Evolutionary conservation across 768 basidiomycete genomes (phyloP).

Genomic region (Podaxis pistillaris): DNA sequence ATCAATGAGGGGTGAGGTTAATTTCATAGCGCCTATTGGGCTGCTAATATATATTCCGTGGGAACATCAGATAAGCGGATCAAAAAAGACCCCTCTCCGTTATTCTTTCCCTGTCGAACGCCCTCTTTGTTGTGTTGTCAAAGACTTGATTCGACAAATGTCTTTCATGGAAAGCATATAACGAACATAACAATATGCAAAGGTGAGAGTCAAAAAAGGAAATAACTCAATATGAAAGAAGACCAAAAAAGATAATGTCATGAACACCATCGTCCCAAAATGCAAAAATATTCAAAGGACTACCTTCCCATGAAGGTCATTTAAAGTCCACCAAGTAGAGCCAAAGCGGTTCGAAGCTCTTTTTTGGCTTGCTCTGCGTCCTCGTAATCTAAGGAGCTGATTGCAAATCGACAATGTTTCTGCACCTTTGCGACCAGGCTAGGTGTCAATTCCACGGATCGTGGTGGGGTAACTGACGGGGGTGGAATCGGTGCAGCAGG

Average conservation of each 20-base stretch:
- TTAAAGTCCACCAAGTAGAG: slow-evolving; percentile 48
- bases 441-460: slow-evolving; percentile 53
- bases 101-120: not conserved
- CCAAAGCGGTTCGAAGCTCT: slow-evolving; percentile 78
- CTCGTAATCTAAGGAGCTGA: slow-evolving; percentile 95
- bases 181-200: not conserved
- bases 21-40: not conserved
- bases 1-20: not conserved
- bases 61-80: not conserved
- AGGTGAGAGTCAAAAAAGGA: not conserved
- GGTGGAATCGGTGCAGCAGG: slow-evolving; percentile 17
- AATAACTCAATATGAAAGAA: not conserved
- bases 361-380: slow-evolving; percentile 83
- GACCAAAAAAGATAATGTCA: not conserved
- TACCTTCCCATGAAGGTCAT: not conserved
- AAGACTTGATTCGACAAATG: not conserved
- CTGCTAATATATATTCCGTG: not conserved
- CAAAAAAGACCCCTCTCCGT: not conserved
- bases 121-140: not conserved
- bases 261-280: not conserved
- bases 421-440: slow-evolving; percentile 71
- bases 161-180: not conserved
- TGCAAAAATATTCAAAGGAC: not conserved
- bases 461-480: slow-evolving; percentile 22
- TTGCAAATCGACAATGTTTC: slow-evolving; percentile 91